Evolutionary conservation across 768 basidiomycete species (phyloP), one percentile per base, ranked within the genome.

Genomic region (Boletus rufocinnamomeus): DNA sequence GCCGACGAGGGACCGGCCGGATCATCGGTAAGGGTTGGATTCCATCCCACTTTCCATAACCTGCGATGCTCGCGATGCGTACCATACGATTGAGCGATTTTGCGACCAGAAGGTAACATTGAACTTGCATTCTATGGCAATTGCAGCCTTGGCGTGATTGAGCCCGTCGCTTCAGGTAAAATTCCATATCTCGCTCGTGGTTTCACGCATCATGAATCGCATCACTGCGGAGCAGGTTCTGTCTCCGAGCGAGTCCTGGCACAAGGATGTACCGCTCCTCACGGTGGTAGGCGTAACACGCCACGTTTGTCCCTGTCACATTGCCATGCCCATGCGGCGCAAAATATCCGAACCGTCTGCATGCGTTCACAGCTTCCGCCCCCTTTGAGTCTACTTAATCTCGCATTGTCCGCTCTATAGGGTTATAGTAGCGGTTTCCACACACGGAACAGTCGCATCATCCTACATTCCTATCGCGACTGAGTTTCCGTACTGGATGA

Each of bases 361-460:
- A 28, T 16, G 50, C 30, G 13, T 46, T 50, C 52, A 47, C 46
- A 32, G 50, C 47, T 54, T 52, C 60, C 40, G 38, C 30, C 40
- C 40, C 34, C 58, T 55, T 64, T 63, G 50, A 61, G 51, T 43
- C 56, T 66, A 52, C 63, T 50, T 37, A 41, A 69, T 70, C 23
- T 52, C 28, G 62, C 64, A 62, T 66, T 66, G 67, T 71, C 41
- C 54, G 59, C 66, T 62, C 30, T 21, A 64, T 59, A 35, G 57
- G 69, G 68, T 37, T 63, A 70, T 58, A 60, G 66, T 48, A 47
- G 23, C 10, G 7, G 17, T 48, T 60, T 69, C 60, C 56, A 48
- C 30, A 40, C 52, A 45, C 32, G 54, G 45, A 55, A 58, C 45
- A 30, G 34, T 55, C 50, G 41, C 58, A 58, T 58, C 57, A 52